Evolutionary conservation across 2,329 filamentous ascomycete genomes (phyloP).

Genomic region (Aureobasidium mangrovei): DNA sequence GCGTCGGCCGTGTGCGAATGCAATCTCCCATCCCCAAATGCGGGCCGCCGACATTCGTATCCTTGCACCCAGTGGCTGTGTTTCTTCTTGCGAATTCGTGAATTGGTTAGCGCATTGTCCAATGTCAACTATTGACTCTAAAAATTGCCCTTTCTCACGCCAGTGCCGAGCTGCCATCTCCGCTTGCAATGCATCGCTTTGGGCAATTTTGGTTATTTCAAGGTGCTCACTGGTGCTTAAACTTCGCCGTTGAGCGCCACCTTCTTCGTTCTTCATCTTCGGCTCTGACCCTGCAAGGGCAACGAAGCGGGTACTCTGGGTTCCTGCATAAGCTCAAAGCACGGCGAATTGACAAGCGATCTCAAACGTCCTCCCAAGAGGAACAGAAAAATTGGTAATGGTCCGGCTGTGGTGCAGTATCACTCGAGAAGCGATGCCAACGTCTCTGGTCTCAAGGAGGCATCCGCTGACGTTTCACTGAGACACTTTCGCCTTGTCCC

Average conservation of each 20-base stretch:
- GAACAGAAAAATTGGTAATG: background rate
- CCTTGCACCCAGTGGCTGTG: constrained; percentile 4
- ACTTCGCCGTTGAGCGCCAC: constrained; percentile 4
- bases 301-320: background rate
- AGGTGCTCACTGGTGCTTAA: background rate
- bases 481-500: background rate
- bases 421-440: background rate
- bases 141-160: constrained; percentile 2
- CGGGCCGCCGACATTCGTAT: constrained; percentile 4
- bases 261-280: constrained; percentile 7
- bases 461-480: background rate
- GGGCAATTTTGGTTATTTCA: background rate
- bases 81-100: background rate
- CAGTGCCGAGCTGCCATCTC: constrained; percentile 1
- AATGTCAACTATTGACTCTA: constrained; percentile 10
- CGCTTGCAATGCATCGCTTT: background rate
- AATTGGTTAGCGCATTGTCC: constrained; percentile 2
- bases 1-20: background rate
- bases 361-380: background rate
- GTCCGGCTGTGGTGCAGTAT: background rate
- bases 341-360: constrained; percentile 4
- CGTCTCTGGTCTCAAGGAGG: background rate
- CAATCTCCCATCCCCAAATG: constrained; percentile 13
- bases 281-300: background rate
- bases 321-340: constrained; percentile 10